Base-by-base conservation (phyloP, 2,329 filamentous ascomycete genomes). In the Tolypocladium capitatum region DNA sequence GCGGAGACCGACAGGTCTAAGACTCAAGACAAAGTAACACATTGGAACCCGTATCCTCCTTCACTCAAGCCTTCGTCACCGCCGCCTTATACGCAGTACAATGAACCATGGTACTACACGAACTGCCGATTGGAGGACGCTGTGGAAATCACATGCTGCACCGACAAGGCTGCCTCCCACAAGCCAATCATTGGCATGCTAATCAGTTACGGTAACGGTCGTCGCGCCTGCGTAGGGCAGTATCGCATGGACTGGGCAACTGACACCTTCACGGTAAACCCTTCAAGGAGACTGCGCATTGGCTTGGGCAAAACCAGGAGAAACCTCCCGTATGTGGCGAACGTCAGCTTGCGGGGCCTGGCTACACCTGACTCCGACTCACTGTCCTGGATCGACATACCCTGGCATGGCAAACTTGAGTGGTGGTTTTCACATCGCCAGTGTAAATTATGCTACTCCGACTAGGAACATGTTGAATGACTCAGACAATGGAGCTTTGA, bases 361-460 rank as follows among this genome's bases (percentile, higher is more conserved):
- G 32, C 21, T 14, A 10, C 31, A 18, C 21, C 46, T 4, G 32
- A 14, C 14, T 34, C 21, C 40, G 40, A 33, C 31, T 36, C 46
- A 20, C 16, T 48, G 6, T 48, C 46, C 14, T 48, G 46, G 46
- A 48, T 48, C 5, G 32, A 38, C 40, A 24, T 48, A 2, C 40
- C 46, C 32, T 48, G 46, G 46, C 46, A 36, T 35, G 46, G 46
- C 32, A 48, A 38, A 20, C 46, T 48, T 43, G 46, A 48, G 32
- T 48, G 46, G 46, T 47, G 36, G 46, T 48, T 48, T 44, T 48
- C 46, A 48, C 46, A 48, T 44, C 40, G 46, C 28, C 46, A 48
- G 32, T 43, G 46, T 44, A 18, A 24, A 31, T 16, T 48, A 44
- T 48, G 10, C 40, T 18, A 48, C 18, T 44, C 10, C 21, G 46